Evolutionary conservation across 768 basidiomycete genomes (phyloP), one percentile per base, ranked within the genome.

Genomic region (Boletellus ananas): DNA sequence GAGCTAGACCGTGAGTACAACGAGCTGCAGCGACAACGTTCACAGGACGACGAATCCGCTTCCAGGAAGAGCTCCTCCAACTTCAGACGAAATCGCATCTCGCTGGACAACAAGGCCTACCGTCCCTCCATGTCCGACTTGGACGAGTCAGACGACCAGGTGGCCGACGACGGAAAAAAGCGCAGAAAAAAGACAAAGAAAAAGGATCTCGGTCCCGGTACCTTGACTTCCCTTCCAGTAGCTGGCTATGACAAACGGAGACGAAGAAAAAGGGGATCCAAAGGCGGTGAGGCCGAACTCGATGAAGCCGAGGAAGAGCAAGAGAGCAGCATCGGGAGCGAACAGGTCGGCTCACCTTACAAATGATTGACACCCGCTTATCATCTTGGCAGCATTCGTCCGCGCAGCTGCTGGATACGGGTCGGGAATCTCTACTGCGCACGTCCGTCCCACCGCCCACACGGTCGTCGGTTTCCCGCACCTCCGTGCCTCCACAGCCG

Each of bases 31-130:
- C 60, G 49, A 41, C 68, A 68, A 57, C 51, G 42, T 43, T 8
- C 52, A 47, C 59, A 56, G 7, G 59, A 59, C 8, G 54, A 50
- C 35, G 59, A 66, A 16, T 43, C 54, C 61, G 23, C 66, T 58
- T 49, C 71, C 58, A 63, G 68, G 66, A 67, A 68, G 62, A 54
- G 64, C 10, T 54, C 59, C 20, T 60, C 70, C 1, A 60, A 59
- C 8, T 70, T 75, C 54, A 79, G 74, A 62, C 79, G 81, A 21
- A 77, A 76, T 57, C 80, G 84, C 29, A 87, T 90, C 54, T 86
- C 85, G 0, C 60, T 72, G 20, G 90, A 92, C 65, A 90, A 91
- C 69, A 88, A 86, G 64, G 90, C 90, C 1, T 93, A 91, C 59
- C 78, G 78, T 46, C 90, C 90, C 17, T 68, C 80, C 1, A 64